Base-by-base conservation (phyloP, 208 protist genomes). In the Trypanosoma lewisi region DNA sequence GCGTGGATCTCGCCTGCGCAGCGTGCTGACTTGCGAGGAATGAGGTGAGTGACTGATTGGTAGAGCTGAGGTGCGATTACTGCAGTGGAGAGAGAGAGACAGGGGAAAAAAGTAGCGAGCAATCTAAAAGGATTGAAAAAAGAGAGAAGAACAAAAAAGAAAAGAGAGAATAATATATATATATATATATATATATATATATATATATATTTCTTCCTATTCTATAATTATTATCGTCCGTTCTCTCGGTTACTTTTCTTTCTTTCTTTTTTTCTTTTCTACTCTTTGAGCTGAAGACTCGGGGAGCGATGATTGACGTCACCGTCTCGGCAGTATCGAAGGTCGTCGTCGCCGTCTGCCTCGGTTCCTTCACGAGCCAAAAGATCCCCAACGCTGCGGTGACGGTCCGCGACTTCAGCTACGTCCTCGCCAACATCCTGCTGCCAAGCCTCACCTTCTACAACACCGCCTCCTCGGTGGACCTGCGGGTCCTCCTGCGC, bases 271-370 rank as follows among this genome's bases (percentile, higher is more conserved):
- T 23, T 48, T 17, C 12, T 37, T 33, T 23, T 59, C 42, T 54
- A 17, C 48, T 27, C 52, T 52, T 33, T 62, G 19, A 39, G 25
- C n/a, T 65, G 11, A 30, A 19, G 4, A 11, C 11, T 39, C 34
- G n/a, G 7, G 33, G 2, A 7, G 19, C 19, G 34, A 89, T 91
- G 80, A 44, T 94, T 31, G 70, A 30, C n/a, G 77, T 85, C 11
- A 81, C 82, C n/a, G 73, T 91, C 36, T 42, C 79, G 17, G 88
- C 88, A 19, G 81, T 91, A 23, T 55, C 73, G 54, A 87, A 91
- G 63, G 85, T 94, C 42, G 78, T 91, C 50, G 67, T 94, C 23
- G 77, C 88, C 23, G 80, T 94, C 19, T 70, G 87, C 23, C 60
- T 91, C 36, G 85, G 88, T 54, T 78, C 83, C 36, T 56, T 79